Evolutionary conservation across 2,329 filamentous ascomycete species (phyloP), one percentile per base, ranked within the genome.

Genomic region (Diaporthe australafricana): DNA sequence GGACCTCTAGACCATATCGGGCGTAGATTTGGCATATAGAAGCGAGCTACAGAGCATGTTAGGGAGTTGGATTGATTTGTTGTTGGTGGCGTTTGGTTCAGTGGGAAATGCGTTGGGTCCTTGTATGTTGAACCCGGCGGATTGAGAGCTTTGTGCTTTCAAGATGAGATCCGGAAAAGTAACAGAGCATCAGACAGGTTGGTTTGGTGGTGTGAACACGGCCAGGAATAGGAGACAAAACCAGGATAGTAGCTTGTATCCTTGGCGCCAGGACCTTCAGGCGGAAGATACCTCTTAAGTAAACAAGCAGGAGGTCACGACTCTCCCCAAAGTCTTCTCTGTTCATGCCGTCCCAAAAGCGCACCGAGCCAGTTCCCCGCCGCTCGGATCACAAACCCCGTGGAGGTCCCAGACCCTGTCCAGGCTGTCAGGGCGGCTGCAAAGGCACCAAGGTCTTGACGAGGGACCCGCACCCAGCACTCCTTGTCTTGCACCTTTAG

Each of bases 401-500:
- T 86, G 42, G 84, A 84, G n/a, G 82, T 81, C 12, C 83, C 81
- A 4, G 80, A 81, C 30, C 89, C 89, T 63, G 86, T 82, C 88
- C 91, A 94, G 1, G 91, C 90, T 4, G 91, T 90, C 17, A 93
- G 81, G 3, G 91, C 92, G 0, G 90, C 91, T 0, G 90, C 84
- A 69, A 94, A 88, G 0, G 87, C 84, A 1, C 83, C 84, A 9
- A 91, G 81, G 76, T 94, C 91, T 70, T 87, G 85, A 6, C 86
- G 83, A 6, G 92, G 91, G 11, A 94, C 79, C 22, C 93, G 85
- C 63, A 94, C 79, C 91, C 92, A 94, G 70, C 88, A 88, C 60
- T 89, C 84, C 7, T 78, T 76, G 1, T 83, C 85, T 3, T 88
- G 81, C 0, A 91, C 83, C 75, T 91, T 89, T 42, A 96, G 85